A percentile compares a stretch with the other conserved stretches of the same genome.
Conservation (phyloP, 805 yeast genomes). For the Cyberlindnera bimundalis region DNA sequence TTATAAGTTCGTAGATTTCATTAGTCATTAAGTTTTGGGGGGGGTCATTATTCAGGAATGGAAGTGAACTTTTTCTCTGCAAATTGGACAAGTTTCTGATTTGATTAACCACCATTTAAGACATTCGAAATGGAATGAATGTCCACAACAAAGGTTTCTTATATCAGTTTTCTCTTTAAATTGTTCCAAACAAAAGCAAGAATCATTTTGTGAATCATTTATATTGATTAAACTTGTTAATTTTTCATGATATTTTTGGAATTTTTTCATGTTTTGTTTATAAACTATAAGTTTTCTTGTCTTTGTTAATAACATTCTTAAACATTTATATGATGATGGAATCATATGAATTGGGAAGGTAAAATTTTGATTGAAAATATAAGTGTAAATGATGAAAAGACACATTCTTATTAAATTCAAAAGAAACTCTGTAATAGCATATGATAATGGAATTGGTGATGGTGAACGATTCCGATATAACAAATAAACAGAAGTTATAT, state of each 20-base stretch:
- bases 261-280: constrained; percentile 10
- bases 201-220: constrained; percentile 4
- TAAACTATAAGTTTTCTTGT: constrained; percentile 16
- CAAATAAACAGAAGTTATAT: constrained; percentile 2
- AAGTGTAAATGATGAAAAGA: constrained; percentile 16
- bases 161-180: constrained; percentile 8
- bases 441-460: constrained; percentile 3
- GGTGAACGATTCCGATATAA: constrained; percentile 1
- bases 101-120: constrained; percentile 25
- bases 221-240: background rate
- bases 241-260: constrained; percentile 9
- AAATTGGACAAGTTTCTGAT: constrained; percentile 23
- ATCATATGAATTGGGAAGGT: constrained; percentile 15
- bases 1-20: background rate
- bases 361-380: constrained; percentile 14
- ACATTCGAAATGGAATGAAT: constrained; percentile 24
- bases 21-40: background rate
- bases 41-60: background rate
- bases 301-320: constrained; percentile 20
- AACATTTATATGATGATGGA: constrained; percentile 20
- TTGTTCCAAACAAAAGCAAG: constrained; percentile 22
- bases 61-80: constrained; percentile 16
- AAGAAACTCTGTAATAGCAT: constrained; percentile 9
- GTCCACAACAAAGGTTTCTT: constrained; percentile 16
- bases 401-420: constrained; percentile 15